phyloP scores from a whole-genome alignment of 768 basidiomycete species.

The Lactifluus echinatus region DNA sequence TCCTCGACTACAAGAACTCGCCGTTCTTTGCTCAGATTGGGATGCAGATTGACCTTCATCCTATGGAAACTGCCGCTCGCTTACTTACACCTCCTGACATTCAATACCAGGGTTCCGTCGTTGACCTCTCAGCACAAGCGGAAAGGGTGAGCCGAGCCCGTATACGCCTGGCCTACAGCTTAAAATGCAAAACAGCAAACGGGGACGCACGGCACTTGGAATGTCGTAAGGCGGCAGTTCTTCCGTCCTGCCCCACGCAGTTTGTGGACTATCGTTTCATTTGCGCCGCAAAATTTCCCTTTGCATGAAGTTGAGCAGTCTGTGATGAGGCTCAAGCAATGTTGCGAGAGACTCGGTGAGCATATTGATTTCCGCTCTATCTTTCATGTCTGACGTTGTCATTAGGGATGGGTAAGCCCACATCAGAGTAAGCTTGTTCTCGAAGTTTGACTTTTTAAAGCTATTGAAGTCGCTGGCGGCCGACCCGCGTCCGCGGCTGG shows the following conservation, averaged over 20 bases:
- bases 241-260: conserved; percentile 4
- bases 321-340: neutral
- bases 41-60: conserved; percentile 12
- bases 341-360: conserved; percentile 12
- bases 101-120: conserved; percentile 5
- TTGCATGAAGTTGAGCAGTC: neutral
- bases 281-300: conserved; percentile 7
- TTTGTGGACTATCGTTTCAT: conserved; percentile 13
- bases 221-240: conserved; percentile 16
- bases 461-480: neutral
- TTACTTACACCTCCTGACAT: conserved; percentile 15
- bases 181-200: neutral
- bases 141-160: neutral
- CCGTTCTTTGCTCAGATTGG: conserved; percentile 15
- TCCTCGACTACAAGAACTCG: conserved; percentile 18
- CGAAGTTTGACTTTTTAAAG: conserved; percentile 1
- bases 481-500: conserved; percentile 8
- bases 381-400: neutral
- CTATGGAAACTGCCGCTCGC: conserved; percentile 9
- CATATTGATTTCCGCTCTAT: neutral
- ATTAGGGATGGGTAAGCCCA: conserved; percentile 7
- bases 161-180: neutral
- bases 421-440: neutral
- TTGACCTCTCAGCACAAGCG: conserved; percentile 2
- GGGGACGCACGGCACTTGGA: conserved; percentile 16